These are phyloP conservation scores for Naganishia albida DNA, from an alignment of 1,284 basidiomycete species.

Conservation along the genomic window DNA sequence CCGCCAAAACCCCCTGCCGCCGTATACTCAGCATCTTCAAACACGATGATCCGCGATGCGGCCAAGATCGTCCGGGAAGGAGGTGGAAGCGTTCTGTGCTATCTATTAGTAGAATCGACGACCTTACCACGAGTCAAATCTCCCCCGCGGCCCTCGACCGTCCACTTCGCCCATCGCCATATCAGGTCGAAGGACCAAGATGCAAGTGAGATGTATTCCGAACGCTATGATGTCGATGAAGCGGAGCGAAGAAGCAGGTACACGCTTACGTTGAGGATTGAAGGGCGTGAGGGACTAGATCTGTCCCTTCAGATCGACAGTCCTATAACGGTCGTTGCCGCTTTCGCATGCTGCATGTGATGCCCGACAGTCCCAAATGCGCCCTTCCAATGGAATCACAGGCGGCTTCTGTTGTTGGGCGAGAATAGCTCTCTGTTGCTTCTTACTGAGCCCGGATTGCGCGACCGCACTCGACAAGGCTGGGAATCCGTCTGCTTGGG, in stretches of 20 bases:
- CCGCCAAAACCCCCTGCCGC: neutral
- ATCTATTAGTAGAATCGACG: neutral
- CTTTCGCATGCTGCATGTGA: slow-evolving; percentile 53
- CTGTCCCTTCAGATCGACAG: slow-evolving; percentile 60
- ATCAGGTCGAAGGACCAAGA: neutral
- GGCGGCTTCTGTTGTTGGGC: slow-evolving; percentile 39
- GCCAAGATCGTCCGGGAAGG: neutral
- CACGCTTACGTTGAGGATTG: neutral
- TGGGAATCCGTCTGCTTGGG: slow-evolving; percentile 28
- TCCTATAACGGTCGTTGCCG: slow-evolving; percentile 55
- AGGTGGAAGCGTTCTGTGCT: neutral
- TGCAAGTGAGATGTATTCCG: neutral
- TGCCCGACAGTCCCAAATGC: slow-evolving; percentile 58
- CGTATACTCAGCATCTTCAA: neutral
- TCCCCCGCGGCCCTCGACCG: neutral
- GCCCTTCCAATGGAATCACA: slow-evolving; percentile 39
- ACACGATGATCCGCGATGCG: no score
- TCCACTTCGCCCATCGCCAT: neutral
- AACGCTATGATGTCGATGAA: neutral
- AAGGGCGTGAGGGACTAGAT: slow-evolving; percentile 3
- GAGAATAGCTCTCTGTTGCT: slow-evolving; percentile 31
- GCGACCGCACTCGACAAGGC: slow-evolving; percentile 4
- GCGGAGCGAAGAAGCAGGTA: neutral
- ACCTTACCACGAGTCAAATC: neutral
- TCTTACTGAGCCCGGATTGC: slow-evolving; percentile 1